A percentile compares a stretch with the other conserved stretches of the same genome.
phyloP scores from a whole-genome alignment of 768 basidiomycete species.

The Piloderma croceum region DNA sequence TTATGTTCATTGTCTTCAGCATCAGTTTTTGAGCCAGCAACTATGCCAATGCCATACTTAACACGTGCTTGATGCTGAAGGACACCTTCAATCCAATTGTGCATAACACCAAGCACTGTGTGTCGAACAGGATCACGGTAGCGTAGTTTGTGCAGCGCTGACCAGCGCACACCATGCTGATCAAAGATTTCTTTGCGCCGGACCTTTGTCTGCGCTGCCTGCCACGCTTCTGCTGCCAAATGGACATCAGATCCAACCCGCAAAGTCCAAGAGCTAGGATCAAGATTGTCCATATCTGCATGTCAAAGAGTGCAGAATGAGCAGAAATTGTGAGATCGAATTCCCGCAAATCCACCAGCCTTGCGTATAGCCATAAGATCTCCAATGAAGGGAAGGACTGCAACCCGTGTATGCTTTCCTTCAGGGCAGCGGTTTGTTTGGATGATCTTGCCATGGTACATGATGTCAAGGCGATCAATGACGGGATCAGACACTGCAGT shows the following conservation, averaged over 20 bases:
- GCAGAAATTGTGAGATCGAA: constrained; percentile 16
- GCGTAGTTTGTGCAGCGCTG: constrained; percentile 20
- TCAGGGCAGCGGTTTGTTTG: constrained; percentile 10
- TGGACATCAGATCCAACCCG: constrained; percentile 12
- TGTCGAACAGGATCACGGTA: constrained; percentile 27
- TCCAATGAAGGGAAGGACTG: constrained; percentile 18
- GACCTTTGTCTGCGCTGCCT: constrained; percentile 11
- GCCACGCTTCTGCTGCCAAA: constrained; percentile 14
- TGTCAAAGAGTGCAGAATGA: constrained; percentile 17
- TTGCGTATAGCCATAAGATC: constrained; percentile 21
- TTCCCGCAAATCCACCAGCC: constrained; percentile 16
- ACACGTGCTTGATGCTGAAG: constrained; percentile 18
- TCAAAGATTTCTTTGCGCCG: constrained; percentile 5
- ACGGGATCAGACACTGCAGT: constrained; percentile 16
- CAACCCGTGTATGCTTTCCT: constrained; percentile 10
- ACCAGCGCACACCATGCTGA: constrained; percentile 24
- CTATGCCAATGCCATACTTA: constrained; percentile 23
- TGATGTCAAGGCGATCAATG: neutral
- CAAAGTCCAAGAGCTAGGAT: constrained; percentile 14
- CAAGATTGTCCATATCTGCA: constrained; percentile 15
- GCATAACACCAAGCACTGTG: constrained; percentile 25
- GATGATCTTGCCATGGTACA: neutral
- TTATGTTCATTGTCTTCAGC: too few species aligned
- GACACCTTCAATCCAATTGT: constrained; percentile 24
- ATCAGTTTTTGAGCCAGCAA: too few species aligned